phyloP scores from a whole-genome alignment of 805 yeast genomes.

The Candida khao-thaluensis region DNA sequence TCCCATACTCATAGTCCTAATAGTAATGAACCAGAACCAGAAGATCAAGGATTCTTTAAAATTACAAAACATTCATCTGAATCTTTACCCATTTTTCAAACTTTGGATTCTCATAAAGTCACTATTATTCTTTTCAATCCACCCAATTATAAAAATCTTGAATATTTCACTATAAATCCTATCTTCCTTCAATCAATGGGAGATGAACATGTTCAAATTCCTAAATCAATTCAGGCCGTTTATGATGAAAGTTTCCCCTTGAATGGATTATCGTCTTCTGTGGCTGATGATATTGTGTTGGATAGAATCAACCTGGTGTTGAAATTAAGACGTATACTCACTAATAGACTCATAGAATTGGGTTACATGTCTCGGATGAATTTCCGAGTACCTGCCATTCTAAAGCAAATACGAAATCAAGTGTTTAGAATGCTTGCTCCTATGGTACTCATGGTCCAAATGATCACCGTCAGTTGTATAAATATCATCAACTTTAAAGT shows the following conservation, averaged over 20 bases:
- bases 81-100: slow-evolving; percentile 2
- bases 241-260: slow-evolving; percentile 8
- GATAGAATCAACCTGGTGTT: slow-evolving; percentile 35
- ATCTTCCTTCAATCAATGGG: slow-evolving; percentile 58
- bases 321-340: slow-evolving; percentile 15
- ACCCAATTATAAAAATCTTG: slow-evolving; percentile 69
- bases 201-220: not conserved
- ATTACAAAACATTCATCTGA: slow-evolving; percentile 3
- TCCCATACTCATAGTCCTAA: too few species aligned
- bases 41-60: slow-evolving; percentile 3
- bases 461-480: slow-evolving; percentile 19
- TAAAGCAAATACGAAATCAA: not conserved
- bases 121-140: slow-evolving; percentile 54
- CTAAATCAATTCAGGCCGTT: not conserved
- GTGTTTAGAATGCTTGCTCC: not conserved
- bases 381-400: not conserved
- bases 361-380: not conserved
- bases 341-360: not conserved
- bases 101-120: not conserved
- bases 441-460: slow-evolving; percentile 16
- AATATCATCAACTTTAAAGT: slow-evolving; percentile 27
- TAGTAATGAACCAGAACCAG: too few species aligned
- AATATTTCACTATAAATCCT: slow-evolving; percentile 74
- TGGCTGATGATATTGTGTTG: slow-evolving; percentile 28
- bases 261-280: slow-evolving; percentile 17